A percentile compares a stretch with the other conserved stretches of the same genome.
These are phyloP conservation scores for Bryopsis sp. DNA, from an alignment of 139 green algal species.

Conservation along the genomic window DNA sequence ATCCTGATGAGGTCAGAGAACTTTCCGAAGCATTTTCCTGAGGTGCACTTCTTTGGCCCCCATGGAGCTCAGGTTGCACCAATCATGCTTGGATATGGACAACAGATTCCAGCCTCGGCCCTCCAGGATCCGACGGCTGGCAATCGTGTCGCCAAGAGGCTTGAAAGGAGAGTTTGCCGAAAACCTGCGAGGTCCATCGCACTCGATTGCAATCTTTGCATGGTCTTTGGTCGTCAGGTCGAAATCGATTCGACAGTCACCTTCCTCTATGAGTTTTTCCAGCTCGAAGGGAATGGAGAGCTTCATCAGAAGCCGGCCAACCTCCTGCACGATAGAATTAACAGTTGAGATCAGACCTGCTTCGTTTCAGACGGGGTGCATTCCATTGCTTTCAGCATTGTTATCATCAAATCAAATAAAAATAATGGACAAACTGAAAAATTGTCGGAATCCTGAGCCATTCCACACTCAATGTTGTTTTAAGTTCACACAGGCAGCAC, in stretches of 20 bases:
- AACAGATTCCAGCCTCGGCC: slow-evolving; percentile 6
- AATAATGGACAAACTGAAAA: no score
- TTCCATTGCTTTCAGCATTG: no score
- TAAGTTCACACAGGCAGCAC: no score
- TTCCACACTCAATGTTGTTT: no score
- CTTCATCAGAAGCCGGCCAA: slow-evolving; percentile 7
- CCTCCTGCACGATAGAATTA: neutral
- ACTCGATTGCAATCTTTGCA: slow-evolving; percentile 5
- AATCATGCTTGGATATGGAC: slow-evolving; percentile 16
- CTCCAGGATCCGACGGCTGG: neutral
- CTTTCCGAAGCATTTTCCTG: neutral
- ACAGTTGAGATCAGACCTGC: no score
- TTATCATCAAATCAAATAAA: no score
- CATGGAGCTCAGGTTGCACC: neutral
- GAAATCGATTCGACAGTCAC: slow-evolving; percentile 9
- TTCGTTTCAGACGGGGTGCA: no score
- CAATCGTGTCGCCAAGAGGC: slow-evolving; percentile 6
- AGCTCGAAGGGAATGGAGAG: neutral
- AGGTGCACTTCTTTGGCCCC: slow-evolving; percentile 5
- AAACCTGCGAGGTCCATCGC: slow-evolving; percentile 7
- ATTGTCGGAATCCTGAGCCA: no score
- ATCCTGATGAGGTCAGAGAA: no score
- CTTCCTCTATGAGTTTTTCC: slow-evolving; percentile 5
- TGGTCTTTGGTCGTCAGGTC: neutral
- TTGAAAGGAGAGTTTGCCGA: neutral